Evolutionary conservation across 2,329 filamentous ascomycete genomes (phyloP), one percentile per base, ranked within the genome.

Genomic region (Diaporthe sp.): DNA sequence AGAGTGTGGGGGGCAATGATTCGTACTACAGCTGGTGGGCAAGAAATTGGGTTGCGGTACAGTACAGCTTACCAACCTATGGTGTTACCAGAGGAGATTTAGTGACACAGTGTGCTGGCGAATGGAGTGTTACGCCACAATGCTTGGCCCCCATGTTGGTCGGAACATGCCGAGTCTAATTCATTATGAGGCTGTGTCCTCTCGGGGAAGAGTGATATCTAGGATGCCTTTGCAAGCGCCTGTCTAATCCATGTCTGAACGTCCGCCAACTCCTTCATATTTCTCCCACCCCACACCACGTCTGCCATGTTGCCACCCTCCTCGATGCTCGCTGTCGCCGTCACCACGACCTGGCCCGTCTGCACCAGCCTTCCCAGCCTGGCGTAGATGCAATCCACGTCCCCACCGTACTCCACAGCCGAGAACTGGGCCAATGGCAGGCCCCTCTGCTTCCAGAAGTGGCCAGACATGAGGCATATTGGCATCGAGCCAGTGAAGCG

Each of bases 401-500:
- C 49, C 7, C 75, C 79, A 8, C 37, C 13, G 65, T 80, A 80
- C 19, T 75, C 77, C 13, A 80, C 77, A n/a, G 79, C 74, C 2
- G 78, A 75, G 44, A 80, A 79, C 28, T 80, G 78, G 7, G 79
- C 79, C 60, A 79, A 42, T 5, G 76, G 74, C 15, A 80, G 53
- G 10, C 72, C 68, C 25, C 78, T 76, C 12, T 73, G 61, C 61
- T 76, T 73, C 79, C 76, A 80, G 49, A 80, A 80, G 37, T 80
- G 79, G 8, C 76, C 75, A 3, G 78, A 75, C 78, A 79, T 78
- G 74, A 80, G 67, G 71, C 79, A 80, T 39, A 80, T 79, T 1
- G 79, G 78, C 79, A 80, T 80, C 9, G 79, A 80, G 58, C 79
- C 79, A 19, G 79, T 80, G 60, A 80, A 79, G 5, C 79, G 77